Evolutionary conservation across 768 basidiomycete genomes (phyloP).

Genomic region (Auriscalpium orientale): DNA sequence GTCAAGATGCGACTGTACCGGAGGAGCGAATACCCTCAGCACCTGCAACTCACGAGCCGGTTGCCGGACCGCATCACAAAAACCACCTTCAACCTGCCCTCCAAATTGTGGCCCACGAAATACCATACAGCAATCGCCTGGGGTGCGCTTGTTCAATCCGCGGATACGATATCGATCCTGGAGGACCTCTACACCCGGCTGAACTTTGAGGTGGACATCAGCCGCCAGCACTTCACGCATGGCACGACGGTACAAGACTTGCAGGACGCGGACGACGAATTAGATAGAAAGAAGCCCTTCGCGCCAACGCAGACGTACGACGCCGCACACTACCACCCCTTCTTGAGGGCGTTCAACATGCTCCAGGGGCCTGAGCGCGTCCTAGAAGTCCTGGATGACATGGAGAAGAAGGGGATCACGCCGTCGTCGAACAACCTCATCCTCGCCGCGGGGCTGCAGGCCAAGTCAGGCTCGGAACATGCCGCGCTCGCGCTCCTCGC

Average conservation of each 20-base stretch:
- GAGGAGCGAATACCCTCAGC: neutral
- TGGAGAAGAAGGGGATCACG: conserved; percentile 36
- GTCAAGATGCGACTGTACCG: neutral
- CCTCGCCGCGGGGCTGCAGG: conserved; percentile 40
- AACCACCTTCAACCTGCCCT: conserved; percentile 6
- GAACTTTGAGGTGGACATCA: conserved; percentile 11
- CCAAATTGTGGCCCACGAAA: conserved; percentile 25
- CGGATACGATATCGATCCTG: conserved; percentile 16
- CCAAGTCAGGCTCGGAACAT: conserved; percentile 27
- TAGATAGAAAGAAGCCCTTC: no score
- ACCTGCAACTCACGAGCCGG: conserved; percentile 5
- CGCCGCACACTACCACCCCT: conserved; percentile 43
- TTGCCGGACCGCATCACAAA: conserved; percentile 24
- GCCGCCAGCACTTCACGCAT: conserved; percentile 1
- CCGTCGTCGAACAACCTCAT: conserved; percentile 44
- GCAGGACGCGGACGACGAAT: neutral
- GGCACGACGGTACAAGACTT: neutral
- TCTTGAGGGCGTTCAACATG: conserved; percentile 36
- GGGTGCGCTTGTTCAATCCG: conserved; percentile 23
- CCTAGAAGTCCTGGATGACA: conserved; percentile 40
- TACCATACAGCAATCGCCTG: conserved; percentile 30
- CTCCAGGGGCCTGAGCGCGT: conserved; percentile 27
- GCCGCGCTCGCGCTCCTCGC: conserved; percentile 36
- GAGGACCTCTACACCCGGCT: conserved; percentile 39
- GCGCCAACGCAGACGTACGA: conserved; percentile 18